Base-by-base conservation (phyloP, 139 green algal genomes). In the Auxenochlorella pyrenoidosa region DNA sequence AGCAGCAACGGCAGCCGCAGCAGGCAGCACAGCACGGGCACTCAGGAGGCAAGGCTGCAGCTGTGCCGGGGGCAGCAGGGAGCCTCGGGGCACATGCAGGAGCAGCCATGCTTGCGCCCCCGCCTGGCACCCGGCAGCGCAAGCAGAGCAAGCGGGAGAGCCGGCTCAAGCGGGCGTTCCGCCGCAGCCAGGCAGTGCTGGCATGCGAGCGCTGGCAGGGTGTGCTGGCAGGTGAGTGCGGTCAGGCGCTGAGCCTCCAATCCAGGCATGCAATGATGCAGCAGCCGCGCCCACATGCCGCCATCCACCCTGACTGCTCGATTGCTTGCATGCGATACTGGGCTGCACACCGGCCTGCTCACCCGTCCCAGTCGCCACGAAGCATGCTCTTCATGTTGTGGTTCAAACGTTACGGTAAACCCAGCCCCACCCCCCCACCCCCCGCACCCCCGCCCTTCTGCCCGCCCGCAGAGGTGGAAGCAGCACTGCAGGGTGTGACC, bases 121-220 rank as follows among this genome's bases (percentile, higher is more conserved):
- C 86, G 1, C 78, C 86, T 16, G 86, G 71, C 41, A 84, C 75
- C 12, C 78, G 60, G 22, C 72, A 54, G 24, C n/a, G 36, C 18
- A 59, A 51, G 21, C 54, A 47, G 38, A 38, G 36, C 34, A 90
- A 90, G 84, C 68, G 87, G 0, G 40, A 75, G 30, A 84, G 78
- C 66, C 68, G 80, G 21, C 44, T 90, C 38, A 90, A 90, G 66
- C 65, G 70, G 5, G 54, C 47, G 13, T 90, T 87, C 77, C n/a
- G 38, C 43, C 79, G 87, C 75, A 75, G 66, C 75, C 24, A 58
- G 66, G 87, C 87, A 51, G 51, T 73, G 28, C 34, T 60, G 38
- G 80, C 80, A 76, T 75, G 34, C 18, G 30, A 19, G 21, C 36
- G 75, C 13, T 90, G 87, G 87, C 77, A 87, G n/a, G 65, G 44